Evolutionary conservation across 2,329 filamentous ascomycete species (phyloP).

Genomic region (Aschersonia sp.): DNA sequence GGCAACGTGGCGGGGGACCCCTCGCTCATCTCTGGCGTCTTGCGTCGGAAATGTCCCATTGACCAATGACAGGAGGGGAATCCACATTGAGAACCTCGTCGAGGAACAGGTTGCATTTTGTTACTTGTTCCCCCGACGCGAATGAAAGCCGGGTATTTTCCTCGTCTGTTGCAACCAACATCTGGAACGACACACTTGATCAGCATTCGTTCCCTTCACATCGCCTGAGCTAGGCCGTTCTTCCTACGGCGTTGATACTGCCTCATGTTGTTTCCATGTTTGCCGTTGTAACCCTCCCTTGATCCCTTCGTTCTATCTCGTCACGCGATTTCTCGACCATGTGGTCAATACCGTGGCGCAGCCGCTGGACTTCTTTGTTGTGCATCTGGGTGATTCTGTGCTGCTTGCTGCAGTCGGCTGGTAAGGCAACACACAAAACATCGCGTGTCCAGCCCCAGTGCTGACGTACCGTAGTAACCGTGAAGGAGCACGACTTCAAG

Average conservation of each 20-base stretch:
- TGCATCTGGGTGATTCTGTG: slow-evolving; percentile 43
- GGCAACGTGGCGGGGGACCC: too few species aligned
- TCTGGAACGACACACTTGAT: too few species aligned
- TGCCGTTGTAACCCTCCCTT: neutral
- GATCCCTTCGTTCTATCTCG: neutral
- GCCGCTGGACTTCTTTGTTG: slow-evolving; percentile 50
- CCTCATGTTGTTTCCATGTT: slow-evolving; percentile 1
- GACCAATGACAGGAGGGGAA: slow-evolving; percentile 1
- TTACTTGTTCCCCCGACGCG: neutral
- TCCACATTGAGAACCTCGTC: neutral
- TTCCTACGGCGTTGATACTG: neutral
- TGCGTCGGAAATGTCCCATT: neutral
- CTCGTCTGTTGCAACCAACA: too few species aligned
- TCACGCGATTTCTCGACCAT: slow-evolving; percentile 22
- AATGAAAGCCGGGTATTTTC: too few species aligned
- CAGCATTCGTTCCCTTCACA: too few species aligned
- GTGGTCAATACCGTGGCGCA: slow-evolving; percentile 37
- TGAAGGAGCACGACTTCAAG: slow-evolving; percentile 97
- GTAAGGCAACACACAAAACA: slow-evolving; percentile 27
- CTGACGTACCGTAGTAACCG: slow-evolving; percentile 42
- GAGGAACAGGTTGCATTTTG: slow-evolving; percentile 5
- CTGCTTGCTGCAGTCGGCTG: slow-evolving; percentile 47
- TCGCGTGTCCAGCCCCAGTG: neutral
- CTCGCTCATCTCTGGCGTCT: too few species aligned
- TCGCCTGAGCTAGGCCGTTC: slow-evolving; percentile 3